Evolutionary conservation across 805 yeast genomes (phyloP), one percentile per base, ranked within the genome.

Genomic region (Ascoidea asiatica): DNA sequence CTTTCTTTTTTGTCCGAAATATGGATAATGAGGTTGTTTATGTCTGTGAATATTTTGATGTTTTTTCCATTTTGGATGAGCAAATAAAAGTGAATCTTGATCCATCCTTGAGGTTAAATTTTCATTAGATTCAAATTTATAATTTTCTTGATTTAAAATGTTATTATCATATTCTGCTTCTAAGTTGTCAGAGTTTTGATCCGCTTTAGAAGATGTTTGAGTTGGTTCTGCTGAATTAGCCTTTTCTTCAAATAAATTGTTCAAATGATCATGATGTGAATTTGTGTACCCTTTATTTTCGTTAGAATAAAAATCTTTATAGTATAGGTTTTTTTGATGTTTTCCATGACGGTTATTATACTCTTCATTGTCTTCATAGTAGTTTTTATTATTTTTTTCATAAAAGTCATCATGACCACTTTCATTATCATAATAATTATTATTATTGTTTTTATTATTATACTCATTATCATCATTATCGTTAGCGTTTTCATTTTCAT

Each of bases 361-460:
- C 18, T 19, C 38, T 15, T 19, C 19, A 13, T 37, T n/a, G 2
- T 17, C 39, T 18, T 43, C 41, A 11, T 44, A 46, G 6, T 39
- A 20, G 5, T 37, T 37, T 5, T 41, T 48, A 13, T 38, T 42
- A 33, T 36, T 21, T 38, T 37, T 29, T 19, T 20, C 40, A 18
- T 40, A 18, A 15, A 35, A 39, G 21, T 43, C 49, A 15, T 50
- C 50, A 7, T 44, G 51, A 15, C 46, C 50, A 18, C 50, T 49
- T 5, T 52, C 51, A 29, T 49, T 51, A 1, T 56, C 57, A 15
- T 44, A 20, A 7, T 46, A 40, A 38, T 52, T 52, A 36, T 52
- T 49, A 15, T 23, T 15, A 39, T 52, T 53, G 38, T 49, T 51
- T 7, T 51, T 23, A 41, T 52, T 53, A 21, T 46, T 50, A 36